Evolutionary conservation across 306 rosid species (phyloP).

Genomic region (Castanea mollissima): DNA sequence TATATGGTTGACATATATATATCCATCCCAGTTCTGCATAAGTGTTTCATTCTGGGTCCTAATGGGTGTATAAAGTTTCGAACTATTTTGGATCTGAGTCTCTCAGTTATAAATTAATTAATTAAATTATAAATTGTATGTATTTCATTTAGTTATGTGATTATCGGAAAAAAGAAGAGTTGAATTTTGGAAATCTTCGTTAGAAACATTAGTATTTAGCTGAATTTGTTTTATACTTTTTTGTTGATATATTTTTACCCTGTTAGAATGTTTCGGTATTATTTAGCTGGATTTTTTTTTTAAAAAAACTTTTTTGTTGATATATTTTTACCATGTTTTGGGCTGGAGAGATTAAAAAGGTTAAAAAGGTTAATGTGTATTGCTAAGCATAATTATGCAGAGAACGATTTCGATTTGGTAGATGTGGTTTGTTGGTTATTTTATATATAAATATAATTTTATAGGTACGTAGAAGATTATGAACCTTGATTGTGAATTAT

Average conservation of each 20-base stretch:
- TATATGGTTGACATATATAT: not conserved
- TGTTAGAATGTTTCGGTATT: too few species aligned
- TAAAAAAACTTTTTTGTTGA: too few species aligned
- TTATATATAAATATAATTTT: not conserved
- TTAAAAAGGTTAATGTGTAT: not conserved
- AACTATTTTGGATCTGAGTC: conserved; percentile 22
- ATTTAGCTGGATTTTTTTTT: too few species aligned
- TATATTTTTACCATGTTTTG: too few species aligned
- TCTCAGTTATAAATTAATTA: not conserved
- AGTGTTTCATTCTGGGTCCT: not conserved
- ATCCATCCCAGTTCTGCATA: not conserved
- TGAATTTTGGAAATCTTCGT: too few species aligned
- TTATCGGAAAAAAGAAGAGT: not conserved
- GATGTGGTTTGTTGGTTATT: not conserved
- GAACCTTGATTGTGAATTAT: not conserved
- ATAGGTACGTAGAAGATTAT: not conserved
- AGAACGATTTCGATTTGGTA: not conserved
- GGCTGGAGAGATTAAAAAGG: not conserved
- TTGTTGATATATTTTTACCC: too few species aligned
- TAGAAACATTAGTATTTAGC: too few species aligned
- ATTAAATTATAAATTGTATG: not conserved
- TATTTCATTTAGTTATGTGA: not conserved
- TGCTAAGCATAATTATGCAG: not conserved
- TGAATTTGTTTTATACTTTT: too few species aligned
- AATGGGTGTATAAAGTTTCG: conserved; percentile 4